Base-by-base conservation (phyloP, 2,329 filamentous ascomycete species). In the Pseudofabraea citricarpa region DNA sequence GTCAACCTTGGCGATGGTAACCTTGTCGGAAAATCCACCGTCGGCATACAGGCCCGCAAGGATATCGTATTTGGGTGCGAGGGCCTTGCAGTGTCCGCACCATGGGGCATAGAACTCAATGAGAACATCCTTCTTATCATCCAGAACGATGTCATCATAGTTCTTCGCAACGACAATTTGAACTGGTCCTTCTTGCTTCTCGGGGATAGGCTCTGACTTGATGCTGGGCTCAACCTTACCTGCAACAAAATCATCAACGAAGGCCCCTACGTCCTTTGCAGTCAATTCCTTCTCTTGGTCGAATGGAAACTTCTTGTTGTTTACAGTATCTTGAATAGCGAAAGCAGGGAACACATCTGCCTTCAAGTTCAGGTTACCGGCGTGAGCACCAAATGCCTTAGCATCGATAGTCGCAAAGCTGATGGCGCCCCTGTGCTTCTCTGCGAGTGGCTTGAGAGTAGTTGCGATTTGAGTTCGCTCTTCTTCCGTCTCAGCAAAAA, bases 21-120 rank as follows among this genome's bases (percentile, higher is more conserved):
- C 87, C 71, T 89, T 83, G 72, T 83, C 76, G 67, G 87, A 86
- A 70, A 83, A 85, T 57, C 87, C 83, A 81, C 81, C 58, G 71
- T 77, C 68, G 79, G 81, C 75, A 72, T 89, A 96, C 47, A 81
- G 75, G 47, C 75, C 68, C 44, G 80, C 93, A 47, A 98, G 86
- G 68, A 96, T 88, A 52, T 98, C 93, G 69, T 96, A 98, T 69
- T 95, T 85, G 60, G 93, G 93, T 45, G 93, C 91, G 50, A 98
- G 85, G 68, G 82, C 90, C 81, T 97, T 97, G 88, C 93, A 98
- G 81, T 98, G 93, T 58, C 93, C 93, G 67, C 93, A 98, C 93
- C 93, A 98, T 53, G 93, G 93, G 47, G 93, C 93, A 74, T 98
- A 98, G 75, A 95, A 97, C 76, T 98, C 93, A 53, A 98, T 72